These are phyloP conservation scores for Backusella sp. DNA, from an alignment of 192 early-diverging fungal species.

Conservation along the genomic window DNA sequence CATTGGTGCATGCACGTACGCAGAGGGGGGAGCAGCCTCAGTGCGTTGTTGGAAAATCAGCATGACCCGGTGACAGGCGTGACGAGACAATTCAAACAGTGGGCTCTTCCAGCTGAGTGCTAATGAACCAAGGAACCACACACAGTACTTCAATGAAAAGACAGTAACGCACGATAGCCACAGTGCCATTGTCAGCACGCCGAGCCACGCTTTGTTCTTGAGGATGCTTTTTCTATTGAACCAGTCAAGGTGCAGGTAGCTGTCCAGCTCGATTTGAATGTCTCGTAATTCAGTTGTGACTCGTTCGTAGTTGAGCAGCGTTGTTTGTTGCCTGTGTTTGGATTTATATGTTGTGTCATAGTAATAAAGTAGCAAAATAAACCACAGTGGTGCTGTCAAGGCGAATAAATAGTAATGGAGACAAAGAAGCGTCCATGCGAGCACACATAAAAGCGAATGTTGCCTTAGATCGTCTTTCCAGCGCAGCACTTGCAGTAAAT, in stretches of 20 bases:
- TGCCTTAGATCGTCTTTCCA: neutral
- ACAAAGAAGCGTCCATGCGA: neutral
- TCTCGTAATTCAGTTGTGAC: neutral
- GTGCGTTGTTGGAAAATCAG: neutral
- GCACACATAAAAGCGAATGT: neutral
- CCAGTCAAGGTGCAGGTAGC: neutral
- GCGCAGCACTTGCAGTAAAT: neutral
- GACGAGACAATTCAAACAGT: neutral
- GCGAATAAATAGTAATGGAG: neutral
- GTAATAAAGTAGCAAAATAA: neutral
- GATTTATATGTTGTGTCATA: neutral
- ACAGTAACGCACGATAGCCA: neutral
- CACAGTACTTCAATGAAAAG: neutral
- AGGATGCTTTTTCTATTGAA: neutral
- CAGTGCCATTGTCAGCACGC: neutral
- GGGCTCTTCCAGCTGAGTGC: neutral
- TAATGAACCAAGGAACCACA: neutral
- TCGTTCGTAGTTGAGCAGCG: neutral
- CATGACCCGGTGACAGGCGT: neutral
- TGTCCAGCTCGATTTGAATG: neutral
- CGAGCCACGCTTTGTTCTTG: neutral
- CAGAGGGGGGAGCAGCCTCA: neutral
- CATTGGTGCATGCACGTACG: neutral
- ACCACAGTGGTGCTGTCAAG: neutral
- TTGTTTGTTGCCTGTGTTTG: neutral